Percentiles rank a stretch among this genome's conserved stretches.
These are phyloP conservation scores for Helminthosporium solani DNA, from an alignment of 2,329 filamentous ascomycete species.

Conservation along the genomic window DNA sequence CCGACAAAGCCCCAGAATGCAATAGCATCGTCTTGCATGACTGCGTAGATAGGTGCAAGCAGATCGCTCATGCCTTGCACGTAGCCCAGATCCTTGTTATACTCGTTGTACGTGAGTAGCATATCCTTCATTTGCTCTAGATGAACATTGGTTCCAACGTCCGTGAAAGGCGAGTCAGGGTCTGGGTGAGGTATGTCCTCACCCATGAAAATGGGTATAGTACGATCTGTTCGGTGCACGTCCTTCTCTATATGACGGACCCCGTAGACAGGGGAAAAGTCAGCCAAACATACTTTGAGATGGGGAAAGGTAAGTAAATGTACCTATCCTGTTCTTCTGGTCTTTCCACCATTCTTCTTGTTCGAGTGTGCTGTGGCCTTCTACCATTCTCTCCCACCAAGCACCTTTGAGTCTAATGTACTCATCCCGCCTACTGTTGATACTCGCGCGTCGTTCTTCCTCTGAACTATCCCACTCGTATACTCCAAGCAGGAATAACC, in stretches of 20 bases:
- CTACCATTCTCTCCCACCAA: conserved; percentile 94
- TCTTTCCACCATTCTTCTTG: conserved; percentile 96
- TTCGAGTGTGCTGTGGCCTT: conserved; percentile 75
- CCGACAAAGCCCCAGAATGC: conserved; percentile 95
- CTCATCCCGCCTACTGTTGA: conserved; percentile 85
- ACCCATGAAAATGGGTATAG: conserved; percentile 90
- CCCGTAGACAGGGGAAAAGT: conserved; percentile 56
- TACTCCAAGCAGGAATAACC: conserved; percentile 89
- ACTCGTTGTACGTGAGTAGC: conserved; percentile 97
- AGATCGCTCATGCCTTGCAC: conserved; percentile 99
- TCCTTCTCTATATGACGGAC: conserved; percentile 79
- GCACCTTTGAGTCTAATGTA: conserved; percentile 91
- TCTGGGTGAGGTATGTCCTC: conserved; percentile 97
- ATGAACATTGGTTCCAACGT: conserved; percentile 92
- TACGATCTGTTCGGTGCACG: conserved; percentile 93
- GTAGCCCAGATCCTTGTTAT: conserved; percentile 92
- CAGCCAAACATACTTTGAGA: conserved; percentile 31
- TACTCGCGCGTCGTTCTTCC: conserved; percentile 78
- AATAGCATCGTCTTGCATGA: conserved; percentile 94
- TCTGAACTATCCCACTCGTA: conserved; percentile 89
- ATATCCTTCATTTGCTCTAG: conserved; percentile 99
- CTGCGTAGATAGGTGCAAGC: conserved; percentile 91
- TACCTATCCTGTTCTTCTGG: conserved; percentile 90
- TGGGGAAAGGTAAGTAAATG: conserved; percentile 36
- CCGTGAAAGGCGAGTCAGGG: conserved; percentile 90